These are phyloP conservation scores for Erythrophleum fordii DNA, from an alignment of 306 rosid genomes.

Conservation along the genomic window DNA sequence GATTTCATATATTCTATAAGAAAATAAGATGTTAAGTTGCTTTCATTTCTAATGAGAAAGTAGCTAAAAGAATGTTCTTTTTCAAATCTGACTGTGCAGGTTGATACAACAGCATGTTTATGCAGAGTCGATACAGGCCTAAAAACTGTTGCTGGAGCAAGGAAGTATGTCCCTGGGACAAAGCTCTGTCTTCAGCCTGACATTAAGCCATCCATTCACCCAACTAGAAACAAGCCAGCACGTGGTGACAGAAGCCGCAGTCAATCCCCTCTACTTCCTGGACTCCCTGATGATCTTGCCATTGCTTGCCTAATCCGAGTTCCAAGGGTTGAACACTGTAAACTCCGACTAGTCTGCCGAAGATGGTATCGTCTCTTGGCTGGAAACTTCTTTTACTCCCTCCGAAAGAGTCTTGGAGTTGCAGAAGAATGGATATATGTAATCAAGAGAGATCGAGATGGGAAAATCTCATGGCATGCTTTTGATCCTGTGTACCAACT, in stretches of 20 bases:
- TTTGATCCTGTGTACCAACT: constrained; percentile 83
- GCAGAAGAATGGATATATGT: constrained; percentile 89
- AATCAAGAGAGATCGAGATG: constrained; percentile 82
- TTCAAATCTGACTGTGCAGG: constrained; percentile 56
- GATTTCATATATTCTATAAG: constrained; percentile 3
- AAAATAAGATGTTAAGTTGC: background rate
- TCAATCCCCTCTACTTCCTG: constrained; percentile 86
- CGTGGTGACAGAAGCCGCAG: constrained; percentile 78
- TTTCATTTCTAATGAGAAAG: background rate
- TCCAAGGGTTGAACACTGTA: constrained; percentile 79
- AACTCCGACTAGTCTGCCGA: constrained; percentile 83
- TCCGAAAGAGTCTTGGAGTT: constrained; percentile 71
- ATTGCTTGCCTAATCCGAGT: constrained; percentile 86
- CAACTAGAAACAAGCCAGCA: constrained; percentile 73
- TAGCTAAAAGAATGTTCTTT: constrained; percentile 26
- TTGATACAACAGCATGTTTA: constrained; percentile 84
- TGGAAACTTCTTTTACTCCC: constrained; percentile 83
- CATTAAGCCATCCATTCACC: constrained; percentile 86
- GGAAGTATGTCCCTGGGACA: constrained; percentile 79
- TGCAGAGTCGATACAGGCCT: constrained; percentile 88
- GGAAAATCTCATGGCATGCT: constrained; percentile 92
- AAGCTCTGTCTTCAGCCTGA: constrained; percentile 89
- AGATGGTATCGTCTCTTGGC: constrained; percentile 85
- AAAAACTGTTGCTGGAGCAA: constrained; percentile 81
- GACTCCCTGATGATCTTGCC: constrained; percentile 92